A percentile compares a stretch with the other conserved stretches of the same genome.
These are phyloP conservation scores for Ustilago vetiveriae DNA, from an alignment of 1,284 basidiomycete genomes.

Conservation along the genomic window DNA sequence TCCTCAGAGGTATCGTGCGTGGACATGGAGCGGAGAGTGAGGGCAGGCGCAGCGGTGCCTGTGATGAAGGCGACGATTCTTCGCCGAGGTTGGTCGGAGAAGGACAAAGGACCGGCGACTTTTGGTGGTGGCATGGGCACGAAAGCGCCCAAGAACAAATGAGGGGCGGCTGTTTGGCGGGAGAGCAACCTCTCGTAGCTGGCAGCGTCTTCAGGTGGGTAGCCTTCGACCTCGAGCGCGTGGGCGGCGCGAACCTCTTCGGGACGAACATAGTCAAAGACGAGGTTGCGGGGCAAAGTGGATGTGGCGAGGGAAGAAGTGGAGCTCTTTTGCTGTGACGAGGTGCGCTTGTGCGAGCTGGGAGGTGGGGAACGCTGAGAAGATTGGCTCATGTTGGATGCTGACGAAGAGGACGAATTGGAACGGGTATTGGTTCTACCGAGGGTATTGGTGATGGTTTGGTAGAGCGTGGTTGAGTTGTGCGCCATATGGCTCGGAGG, in stretches of 20 bases:
- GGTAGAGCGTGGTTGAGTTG: constrained; percentile 45
- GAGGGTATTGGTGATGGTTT: constrained; percentile 48
- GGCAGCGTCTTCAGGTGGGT: constrained; percentile 56
- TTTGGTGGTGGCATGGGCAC: constrained; percentile 55
- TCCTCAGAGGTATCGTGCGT: constrained; percentile 51
- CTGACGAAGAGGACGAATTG: constrained; percentile 40
- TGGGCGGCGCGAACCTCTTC: constrained; percentile 58
- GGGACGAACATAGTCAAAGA: constrained; percentile 55
- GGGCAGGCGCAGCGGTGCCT: constrained; percentile 60
- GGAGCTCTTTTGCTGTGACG: constrained; percentile 21
- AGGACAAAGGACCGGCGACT: constrained; percentile 59
- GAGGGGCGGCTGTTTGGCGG: constrained; percentile 58
- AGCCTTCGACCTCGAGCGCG: constrained; percentile 46
- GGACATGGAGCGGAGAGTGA: constrained; percentile 57
- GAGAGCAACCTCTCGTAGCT: constrained; percentile 50
- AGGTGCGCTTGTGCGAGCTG: constrained; percentile 30
- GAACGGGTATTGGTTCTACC: constrained; percentile 35
- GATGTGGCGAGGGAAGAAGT: constrained; percentile 7
- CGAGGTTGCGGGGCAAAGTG: constrained; percentile 38
- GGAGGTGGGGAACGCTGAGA: constrained; percentile 32
- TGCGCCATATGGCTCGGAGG: constrained; percentile 47
- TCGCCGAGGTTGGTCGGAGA: constrained; percentile 37
- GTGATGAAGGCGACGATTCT: constrained; percentile 56
- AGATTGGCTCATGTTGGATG: constrained; percentile 38
- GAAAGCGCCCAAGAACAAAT: constrained; percentile 63